phyloP scores from a whole-genome alignment of 768 basidiomycete genomes.

The Cytidiella melzeri region DNA sequence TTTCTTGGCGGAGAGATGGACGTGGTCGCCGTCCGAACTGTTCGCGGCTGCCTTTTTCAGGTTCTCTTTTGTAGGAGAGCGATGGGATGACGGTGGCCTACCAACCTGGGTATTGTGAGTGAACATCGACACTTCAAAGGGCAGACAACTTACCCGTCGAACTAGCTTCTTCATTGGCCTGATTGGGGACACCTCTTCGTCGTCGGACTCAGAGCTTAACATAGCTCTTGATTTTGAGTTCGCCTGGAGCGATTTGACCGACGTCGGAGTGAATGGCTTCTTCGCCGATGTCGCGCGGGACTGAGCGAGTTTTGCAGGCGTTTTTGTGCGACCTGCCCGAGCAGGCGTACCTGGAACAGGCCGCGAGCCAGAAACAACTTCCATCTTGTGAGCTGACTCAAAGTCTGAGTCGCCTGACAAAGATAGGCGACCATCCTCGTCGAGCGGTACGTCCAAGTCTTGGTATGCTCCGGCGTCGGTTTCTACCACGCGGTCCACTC shows the following conservation, averaged over 20 bases:
- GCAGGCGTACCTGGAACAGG: neutral
- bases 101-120: too few species aligned
- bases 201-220: neutral
- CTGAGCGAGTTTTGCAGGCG: neutral
- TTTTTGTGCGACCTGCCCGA: neutral
- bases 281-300: too few species aligned
- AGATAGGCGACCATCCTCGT: slow-evolving; percentile 15
- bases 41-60: neutral
- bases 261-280: neutral
- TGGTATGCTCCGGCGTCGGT: slow-evolving; percentile 6
- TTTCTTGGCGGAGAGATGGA: neutral
- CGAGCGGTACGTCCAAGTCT: slow-evolving; percentile 16
- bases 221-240: neutral
- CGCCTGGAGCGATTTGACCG: neutral
- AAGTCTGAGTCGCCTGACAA: slow-evolving; percentile 2
- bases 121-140: too few species aligned
- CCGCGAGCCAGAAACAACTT: neutral
- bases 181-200: neutral
- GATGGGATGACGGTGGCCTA: neutral
- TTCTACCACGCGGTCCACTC: slow-evolving; percentile 5
- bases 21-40: neutral
- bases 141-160: too few species aligned
- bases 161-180: neutral
- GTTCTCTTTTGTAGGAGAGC: slow-evolving; percentile 1
- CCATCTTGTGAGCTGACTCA: neutral